Base-by-base conservation (phyloP, 148 eudicot species). In the Rhododendron molle region DNA sequence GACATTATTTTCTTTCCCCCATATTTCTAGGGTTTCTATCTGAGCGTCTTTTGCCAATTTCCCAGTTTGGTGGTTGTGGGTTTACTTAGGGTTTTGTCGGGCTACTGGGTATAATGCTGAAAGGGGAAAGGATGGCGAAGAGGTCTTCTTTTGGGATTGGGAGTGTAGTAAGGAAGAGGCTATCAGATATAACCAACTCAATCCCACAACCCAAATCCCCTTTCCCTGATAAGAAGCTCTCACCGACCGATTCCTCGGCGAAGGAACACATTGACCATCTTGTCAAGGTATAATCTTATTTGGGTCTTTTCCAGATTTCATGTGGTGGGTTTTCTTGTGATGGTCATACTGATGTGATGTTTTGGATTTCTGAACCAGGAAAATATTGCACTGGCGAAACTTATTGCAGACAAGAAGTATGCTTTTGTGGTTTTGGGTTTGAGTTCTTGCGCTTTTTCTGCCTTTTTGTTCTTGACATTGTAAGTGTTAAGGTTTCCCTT, bases 111-210 rank as follows among this genome's bases (percentile, higher is more conserved):
- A 86, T 15, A 16, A 74, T 71, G 20, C 87, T 89, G 85, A 84
- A 78, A 83, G 89, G 80, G 80, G 86, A 87, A 76, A 89, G 67
- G 71, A 89, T 88, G 93, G 90, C 85, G 2, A 94, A 92, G 88
- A 89, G 87, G 67, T 85, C 94, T 62, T 85, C 94, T 40, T 87
- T 93, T 28, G 97, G 97, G 95, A 16, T 90, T 16, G 60, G 60
- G 21, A 54, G 84, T 46, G 84, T 87, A 28, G 89, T 91, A 46
- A 88, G 91, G 82, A 95, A 90, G 89, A 88, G 90, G 77, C 90
- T 95, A 16, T 91, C 95, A 26, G 98, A 95, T 56, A 91, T 95
- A 38, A 91, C 96, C 7, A 95, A 95, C 76, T 86, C 90, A 58
- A 85, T 80, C 54, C 89, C 94, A 16, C 91, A 89, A 50, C 81